Percentiles rank a stretch among this genome's conserved stretches.
Conservation (phyloP, 2,329 filamentous ascomycete genomes). For the Paecilomyces sp. region DNA sequence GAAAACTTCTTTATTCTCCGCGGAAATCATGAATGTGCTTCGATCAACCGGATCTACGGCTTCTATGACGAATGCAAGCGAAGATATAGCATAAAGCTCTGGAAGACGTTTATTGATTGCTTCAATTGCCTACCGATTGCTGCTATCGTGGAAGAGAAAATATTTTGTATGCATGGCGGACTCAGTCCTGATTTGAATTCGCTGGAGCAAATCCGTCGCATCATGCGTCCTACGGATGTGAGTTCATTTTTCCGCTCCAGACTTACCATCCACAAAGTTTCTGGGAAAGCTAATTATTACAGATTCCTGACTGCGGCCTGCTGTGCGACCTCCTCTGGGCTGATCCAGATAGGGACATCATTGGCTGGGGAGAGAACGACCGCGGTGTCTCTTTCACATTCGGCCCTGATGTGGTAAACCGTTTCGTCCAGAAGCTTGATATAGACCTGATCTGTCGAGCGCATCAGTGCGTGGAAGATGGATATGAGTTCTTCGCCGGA, state of each 20-base stretch:
- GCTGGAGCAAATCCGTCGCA: slow-evolving; percentile 77
- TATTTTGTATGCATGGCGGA: slow-evolving; percentile 90
- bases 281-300: slow-evolving; percentile 19
- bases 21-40: slow-evolving; percentile 87
- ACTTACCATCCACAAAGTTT: background rate
- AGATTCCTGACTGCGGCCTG: slow-evolving; percentile 91
- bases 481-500: slow-evolving; percentile 96
- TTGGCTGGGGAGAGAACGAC: slow-evolving; percentile 93
- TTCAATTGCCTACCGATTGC: slow-evolving; percentile 90
- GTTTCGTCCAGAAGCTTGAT: slow-evolving; percentile 92
- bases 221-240: slow-evolving; percentile 47
- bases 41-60: slow-evolving; percentile 86
- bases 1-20: slow-evolving; percentile 91
- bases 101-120: slow-evolving; percentile 91
- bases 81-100: slow-evolving; percentile 86
- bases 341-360: slow-evolving; percentile 93
- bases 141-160: slow-evolving; percentile 90
- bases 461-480: slow-evolving; percentile 91
- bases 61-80: slow-evolving; percentile 95
- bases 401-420: slow-evolving; percentile 83
- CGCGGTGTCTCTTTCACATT: slow-evolving; percentile 93
- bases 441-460: slow-evolving; percentile 95
- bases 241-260: background rate
- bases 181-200: slow-evolving; percentile 83
- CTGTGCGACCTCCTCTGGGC: slow-evolving; percentile 93